phyloP scores from a whole-genome alignment of 768 basidiomycete genomes.

The Tulasnella calospora region DNA sequence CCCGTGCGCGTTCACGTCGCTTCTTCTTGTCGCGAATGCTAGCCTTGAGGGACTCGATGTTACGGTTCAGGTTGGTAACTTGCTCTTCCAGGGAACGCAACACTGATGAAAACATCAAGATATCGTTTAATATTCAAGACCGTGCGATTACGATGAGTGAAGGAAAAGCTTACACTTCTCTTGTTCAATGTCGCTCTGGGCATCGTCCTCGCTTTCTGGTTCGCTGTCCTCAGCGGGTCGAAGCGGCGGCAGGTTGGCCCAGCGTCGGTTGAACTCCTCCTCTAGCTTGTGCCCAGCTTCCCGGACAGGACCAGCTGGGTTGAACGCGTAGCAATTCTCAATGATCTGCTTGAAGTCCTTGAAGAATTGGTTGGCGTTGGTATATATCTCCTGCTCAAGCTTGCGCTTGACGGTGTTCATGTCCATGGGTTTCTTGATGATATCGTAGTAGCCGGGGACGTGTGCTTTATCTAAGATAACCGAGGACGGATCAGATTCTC shows the following conservation, averaged over 20 bases:
- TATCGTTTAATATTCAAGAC: neutral
- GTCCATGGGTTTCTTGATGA: slow-evolving; percentile 96
- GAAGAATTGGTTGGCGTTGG: slow-evolving; percentile 72
- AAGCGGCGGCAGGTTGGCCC: slow-evolving; percentile 62
- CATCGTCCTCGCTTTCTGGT: slow-evolving; percentile 29
- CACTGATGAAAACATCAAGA: neutral
- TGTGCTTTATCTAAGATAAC: slow-evolving; percentile 60
- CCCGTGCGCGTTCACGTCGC: slow-evolving; percentile 21
- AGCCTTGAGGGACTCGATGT: slow-evolving; percentile 21
- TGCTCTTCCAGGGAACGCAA: slow-evolving; percentile 12
- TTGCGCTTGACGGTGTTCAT: slow-evolving; percentile 82
- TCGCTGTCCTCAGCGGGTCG: neutral
- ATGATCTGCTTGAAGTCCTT: slow-evolving; percentile 94
- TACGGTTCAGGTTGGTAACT: neutral
- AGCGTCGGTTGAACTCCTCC: slow-evolving; percentile 87
- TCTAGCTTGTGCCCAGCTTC: slow-evolving; percentile 81
- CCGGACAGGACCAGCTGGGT: slow-evolving; percentile 81
- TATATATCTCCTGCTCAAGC: slow-evolving; percentile 71
- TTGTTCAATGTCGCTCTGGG: slow-evolving; percentile 18
- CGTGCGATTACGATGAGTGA: too few relatives aligned
- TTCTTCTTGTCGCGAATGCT: slow-evolving; percentile 19
- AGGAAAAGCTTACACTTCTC: slow-evolving; percentile 13
- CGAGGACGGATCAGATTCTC: slow-evolving; percentile 10
- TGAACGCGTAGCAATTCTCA: slow-evolving; percentile 87
- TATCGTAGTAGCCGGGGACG: slow-evolving; percentile 77